These are phyloP conservation scores for barley (Hordeum vulgare) DNA, from an alignment of 176 grass and related monocot species.

Conservation along the genomic window MorexV3_pseudomolecules_assembly NC_058519.1:224991349-224991848, in stretches of 20 bases:
- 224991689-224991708: background rate
- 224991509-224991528: conserved; percentile 34
- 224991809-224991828: conserved; percentile 32
- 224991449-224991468: conserved; percentile 41
- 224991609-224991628: conserved; percentile 58
- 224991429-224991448: conserved; percentile 4
- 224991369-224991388: conserved; percentile 33
- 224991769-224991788: conserved; percentile 45
- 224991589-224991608: conserved; percentile 19
- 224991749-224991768: conserved; percentile 16
- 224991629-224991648: conserved; percentile 47
- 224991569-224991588: conserved; percentile 25
- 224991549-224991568: background rate
- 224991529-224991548: conserved; percentile 37
- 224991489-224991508: conserved; percentile 48
- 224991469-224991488: conserved; percentile 53
- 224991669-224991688: conserved; percentile 24
- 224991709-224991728: conserved; percentile 38
- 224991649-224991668: conserved; percentile 40
- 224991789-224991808: conserved; percentile 38
- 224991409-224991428: background rate
- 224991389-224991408: conserved; percentile 52
- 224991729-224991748: conserved; percentile 25
- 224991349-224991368: conserved; percentile 36
- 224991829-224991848: conserved; percentile 47